phyloP scores from a whole-genome alignment of 2,329 filamentous ascomycete species.

The Emmonsia crescens region DNA sequence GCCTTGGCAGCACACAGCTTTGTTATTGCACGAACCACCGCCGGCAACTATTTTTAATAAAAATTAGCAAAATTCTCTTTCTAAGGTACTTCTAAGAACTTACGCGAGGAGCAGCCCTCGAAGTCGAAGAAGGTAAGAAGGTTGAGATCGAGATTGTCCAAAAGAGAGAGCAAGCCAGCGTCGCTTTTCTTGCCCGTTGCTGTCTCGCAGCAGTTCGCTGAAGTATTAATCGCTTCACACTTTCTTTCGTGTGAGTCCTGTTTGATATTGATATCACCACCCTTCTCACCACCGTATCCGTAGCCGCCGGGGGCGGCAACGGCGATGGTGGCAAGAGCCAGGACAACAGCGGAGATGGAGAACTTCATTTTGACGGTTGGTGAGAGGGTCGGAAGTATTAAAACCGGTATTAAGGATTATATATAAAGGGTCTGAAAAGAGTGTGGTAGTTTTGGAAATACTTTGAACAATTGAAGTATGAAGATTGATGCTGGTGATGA shows the following conservation, averaged over 20 bases:
- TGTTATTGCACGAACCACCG: constrained; percentile 12
- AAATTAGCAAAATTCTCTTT: constrained; percentile 5
- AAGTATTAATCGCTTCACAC: too few relatives aligned
- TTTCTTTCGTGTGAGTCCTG: too few relatives aligned
- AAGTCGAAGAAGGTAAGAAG: too few relatives aligned
- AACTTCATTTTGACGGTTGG: constrained; percentile 15
- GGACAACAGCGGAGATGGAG: constrained; percentile 29
- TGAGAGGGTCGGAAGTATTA: not conserved
- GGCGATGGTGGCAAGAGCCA: constrained; percentile 33
- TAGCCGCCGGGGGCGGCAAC: constrained; percentile 10
- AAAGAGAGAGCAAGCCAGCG: constrained; percentile 23
- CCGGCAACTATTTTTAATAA: too few relatives aligned
- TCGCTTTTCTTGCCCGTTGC: too few relatives aligned
- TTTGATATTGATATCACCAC: constrained; percentile 5
- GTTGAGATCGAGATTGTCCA: too few relatives aligned
- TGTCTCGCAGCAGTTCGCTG: too few relatives aligned
- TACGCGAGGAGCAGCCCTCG: too few relatives aligned
- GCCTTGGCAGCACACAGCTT: constrained; percentile 13
- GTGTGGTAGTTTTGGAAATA: constrained; percentile 5
- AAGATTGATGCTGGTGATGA: constrained; percentile 12
- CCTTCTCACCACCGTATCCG: too few relatives aligned
- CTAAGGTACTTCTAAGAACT: constrained; percentile 5
- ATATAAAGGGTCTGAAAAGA: constrained; percentile 6
- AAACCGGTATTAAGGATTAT: constrained; percentile 11
- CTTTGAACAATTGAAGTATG: not conserved